phyloP scores from a whole-genome alignment of 2,329 filamentous ascomycete species.

The Botrytis squamosa region DNA sequence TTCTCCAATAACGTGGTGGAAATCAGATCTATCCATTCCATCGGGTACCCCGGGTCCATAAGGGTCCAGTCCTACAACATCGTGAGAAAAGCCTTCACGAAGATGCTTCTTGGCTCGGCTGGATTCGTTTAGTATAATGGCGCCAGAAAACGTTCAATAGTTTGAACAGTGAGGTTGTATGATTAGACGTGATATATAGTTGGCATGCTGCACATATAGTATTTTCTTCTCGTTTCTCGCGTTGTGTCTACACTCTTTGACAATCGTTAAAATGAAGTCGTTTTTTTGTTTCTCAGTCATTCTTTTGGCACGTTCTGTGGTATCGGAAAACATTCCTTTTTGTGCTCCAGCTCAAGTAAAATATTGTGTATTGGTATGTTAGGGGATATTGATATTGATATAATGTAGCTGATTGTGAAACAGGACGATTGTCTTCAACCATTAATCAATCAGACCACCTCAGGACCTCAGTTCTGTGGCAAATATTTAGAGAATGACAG shows the following conservation, averaged over 20 bases:
- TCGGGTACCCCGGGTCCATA: not conserved
- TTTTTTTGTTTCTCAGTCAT: constrained; percentile 1
- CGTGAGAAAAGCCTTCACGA: not conserved
- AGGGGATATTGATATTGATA: not conserved
- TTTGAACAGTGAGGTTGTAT: not conserved
- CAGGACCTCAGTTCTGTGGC: not conserved
- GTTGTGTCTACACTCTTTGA: not conserved
- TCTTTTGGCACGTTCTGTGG: not conserved
- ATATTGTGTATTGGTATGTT: not conserved
- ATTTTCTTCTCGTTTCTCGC: not conserved
- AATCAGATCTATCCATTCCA: not conserved
- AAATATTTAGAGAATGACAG: constrained; percentile 3
- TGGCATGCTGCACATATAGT: not conserved
- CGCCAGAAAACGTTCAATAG: not conserved
- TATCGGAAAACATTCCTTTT: constrained; percentile 9
- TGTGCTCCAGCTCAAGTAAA: constrained; percentile 5
- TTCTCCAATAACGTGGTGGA: not conserved
- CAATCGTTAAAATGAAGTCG: constrained; percentile 1
- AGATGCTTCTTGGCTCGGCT: not conserved
- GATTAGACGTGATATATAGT: not conserved
- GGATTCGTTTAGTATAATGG: not conserved
- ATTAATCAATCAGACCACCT: not conserved
- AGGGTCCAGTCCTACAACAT: not conserved
- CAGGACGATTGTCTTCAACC: constrained; percentile 8
- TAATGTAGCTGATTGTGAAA: not conserved